Evolutionary conservation across 495 filamentous ascomycete species (phyloP), one percentile per base, ranked within the genome.

Genomic region (Clohesyomyces aquaticus): DNA sequence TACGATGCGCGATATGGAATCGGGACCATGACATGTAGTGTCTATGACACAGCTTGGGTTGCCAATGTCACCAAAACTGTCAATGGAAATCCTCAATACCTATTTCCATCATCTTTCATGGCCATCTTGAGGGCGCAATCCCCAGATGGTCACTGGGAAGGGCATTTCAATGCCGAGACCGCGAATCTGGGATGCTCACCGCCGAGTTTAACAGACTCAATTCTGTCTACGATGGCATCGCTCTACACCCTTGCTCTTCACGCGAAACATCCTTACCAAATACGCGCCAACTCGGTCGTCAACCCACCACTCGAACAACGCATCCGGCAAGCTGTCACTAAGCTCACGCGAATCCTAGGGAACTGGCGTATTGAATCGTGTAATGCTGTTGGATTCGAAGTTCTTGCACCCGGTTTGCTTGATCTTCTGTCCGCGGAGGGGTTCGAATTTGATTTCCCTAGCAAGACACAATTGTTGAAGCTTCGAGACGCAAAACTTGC

Each of bases 351-450:
- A 19, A 46, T 18, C 4, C 22, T 46, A n/a, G 16, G 22, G 16
- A 46, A 14, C 3, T 46, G 42, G 42, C 16, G 22, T 46, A 19
- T 46, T 19, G n/a, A 14, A 4, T 4, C 42, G 16, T 18, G 16
- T 46, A 19, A 46, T 46, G 16, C n/a, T 46, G 42, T 46, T 19
- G 42, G 42, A 19, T 46, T 46, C 42, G 42, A 46, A 19, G 22
- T 46, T 14, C 42, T 46, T 3, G 42, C 22, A 4, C 42, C 42
- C n/a, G 22, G 4, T 4, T 19, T 18, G n/a, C 16, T 46, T 18
- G 16, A 19, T 4, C 42, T 46, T 46, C 42, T 46, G n/a, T 14
- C n/a, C n/a, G 42, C n/a, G 22, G 4, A 46, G 16, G 42, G 42
- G 22, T 19, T 18, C 14, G 22, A 4, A 19, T 46, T 18, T 19